Evolutionary conservation across 176 grass and related monocot species (phyloP).

Genomic region (Microstegium vimineum): DNA sequence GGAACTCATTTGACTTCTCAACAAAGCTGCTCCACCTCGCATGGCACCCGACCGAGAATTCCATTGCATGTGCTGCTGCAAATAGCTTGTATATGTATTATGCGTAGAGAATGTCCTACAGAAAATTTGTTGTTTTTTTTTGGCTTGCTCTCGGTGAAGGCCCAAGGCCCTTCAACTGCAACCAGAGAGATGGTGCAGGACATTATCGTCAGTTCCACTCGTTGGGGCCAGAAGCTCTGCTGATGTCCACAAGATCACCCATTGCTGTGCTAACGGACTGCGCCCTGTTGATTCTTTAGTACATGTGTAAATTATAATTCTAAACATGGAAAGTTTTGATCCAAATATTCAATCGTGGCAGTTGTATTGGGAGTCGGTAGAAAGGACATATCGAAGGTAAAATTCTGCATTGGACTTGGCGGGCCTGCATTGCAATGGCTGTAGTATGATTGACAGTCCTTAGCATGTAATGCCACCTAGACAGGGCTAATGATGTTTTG

Average conservation of each 20-base stretch:
- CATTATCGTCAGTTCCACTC: slow-evolving; percentile 15
- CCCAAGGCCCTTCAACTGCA: slow-evolving; percentile 15
- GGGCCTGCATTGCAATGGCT: background rate
- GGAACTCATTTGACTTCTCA: slow-evolving; percentile 75
- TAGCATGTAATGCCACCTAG: slow-evolving; percentile 38
- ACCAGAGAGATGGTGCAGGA: slow-evolving; percentile 20
- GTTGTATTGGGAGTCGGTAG: slow-evolving; percentile 25
- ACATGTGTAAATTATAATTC: slow-evolving; percentile 77
- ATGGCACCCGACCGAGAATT: slow-evolving; percentile 91
- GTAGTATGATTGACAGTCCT: slow-evolving; percentile 9
- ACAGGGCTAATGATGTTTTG: slow-evolving; percentile 24
- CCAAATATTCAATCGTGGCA: slow-evolving; percentile 35
- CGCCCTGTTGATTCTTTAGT: slow-evolving; percentile 62
- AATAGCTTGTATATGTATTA: slow-evolving; percentile 99
- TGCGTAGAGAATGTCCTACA: slow-evolving; percentile 52
- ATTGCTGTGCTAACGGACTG: slow-evolving; percentile 26
- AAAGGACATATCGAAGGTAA: slow-evolving; percentile 18
- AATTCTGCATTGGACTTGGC: background rate
- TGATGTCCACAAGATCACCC: slow-evolving; percentile 18
- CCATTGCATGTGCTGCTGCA: slow-evolving; percentile 87
- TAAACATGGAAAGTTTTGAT: slow-evolving; percentile 43
- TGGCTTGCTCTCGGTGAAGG: slow-evolving; percentile 17
- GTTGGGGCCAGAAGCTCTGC: slow-evolving; percentile 14
- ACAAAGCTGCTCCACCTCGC: slow-evolving; percentile 86
- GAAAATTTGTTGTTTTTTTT: slow-evolving; percentile 37